Evolutionary conservation across 805 yeast genomes (phyloP).

Genomic region (Schwanniomyces occidentalis): DNA sequence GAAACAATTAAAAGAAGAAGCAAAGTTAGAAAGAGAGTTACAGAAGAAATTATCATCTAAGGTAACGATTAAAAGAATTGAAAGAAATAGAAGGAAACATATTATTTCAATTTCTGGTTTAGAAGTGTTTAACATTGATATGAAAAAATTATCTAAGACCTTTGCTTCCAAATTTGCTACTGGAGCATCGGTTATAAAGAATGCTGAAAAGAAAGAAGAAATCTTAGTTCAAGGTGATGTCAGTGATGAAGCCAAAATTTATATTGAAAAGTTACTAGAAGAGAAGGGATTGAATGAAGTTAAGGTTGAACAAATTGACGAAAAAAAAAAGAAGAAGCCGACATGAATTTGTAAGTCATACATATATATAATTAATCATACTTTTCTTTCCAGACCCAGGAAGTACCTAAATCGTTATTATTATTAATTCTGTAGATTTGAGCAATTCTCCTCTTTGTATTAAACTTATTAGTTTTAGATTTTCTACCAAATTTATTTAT

Average conservation of each 20-base stretch:
- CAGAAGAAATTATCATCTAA: slow-evolving; percentile 78
- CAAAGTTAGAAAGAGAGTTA: slow-evolving; percentile 79
- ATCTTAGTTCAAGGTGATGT: slow-evolving; percentile 93
- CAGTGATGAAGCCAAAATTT: slow-evolving; percentile 83
- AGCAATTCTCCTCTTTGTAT: slow-evolving; percentile 29
- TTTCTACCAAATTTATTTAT: slow-evolving; percentile 18
- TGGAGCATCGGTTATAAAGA: slow-evolving; percentile 89
- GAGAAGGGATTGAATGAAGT: slow-evolving; percentile 83
- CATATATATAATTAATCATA: slow-evolving; percentile 6
- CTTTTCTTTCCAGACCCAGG: slow-evolving; percentile 30
- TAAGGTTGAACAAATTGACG: slow-evolving; percentile 87
- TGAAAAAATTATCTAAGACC: slow-evolving; percentile 87
- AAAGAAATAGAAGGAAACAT: slow-evolving; percentile 85
- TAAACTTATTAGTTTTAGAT: slow-evolving; percentile 17
- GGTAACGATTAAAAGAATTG: slow-evolving; percentile 81
- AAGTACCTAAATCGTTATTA: slow-evolving; percentile 28
- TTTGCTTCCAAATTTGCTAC: slow-evolving; percentile 95
- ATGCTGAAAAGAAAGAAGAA: slow-evolving; percentile 89
- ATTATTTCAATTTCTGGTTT: slow-evolving; percentile 84
- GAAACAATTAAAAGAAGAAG: slow-evolving; percentile 83
- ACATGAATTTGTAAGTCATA: not conserved
- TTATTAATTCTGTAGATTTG: slow-evolving; percentile 20
- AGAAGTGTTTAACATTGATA: slow-evolving; percentile 84
- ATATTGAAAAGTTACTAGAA: slow-evolving; percentile 65
- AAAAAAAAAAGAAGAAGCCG: slow-evolving; percentile 66